These are phyloP conservation scores for Avena insularis DNA, from an alignment of 176 grass and related monocot species.

Conservation along the genomic window DNA sequence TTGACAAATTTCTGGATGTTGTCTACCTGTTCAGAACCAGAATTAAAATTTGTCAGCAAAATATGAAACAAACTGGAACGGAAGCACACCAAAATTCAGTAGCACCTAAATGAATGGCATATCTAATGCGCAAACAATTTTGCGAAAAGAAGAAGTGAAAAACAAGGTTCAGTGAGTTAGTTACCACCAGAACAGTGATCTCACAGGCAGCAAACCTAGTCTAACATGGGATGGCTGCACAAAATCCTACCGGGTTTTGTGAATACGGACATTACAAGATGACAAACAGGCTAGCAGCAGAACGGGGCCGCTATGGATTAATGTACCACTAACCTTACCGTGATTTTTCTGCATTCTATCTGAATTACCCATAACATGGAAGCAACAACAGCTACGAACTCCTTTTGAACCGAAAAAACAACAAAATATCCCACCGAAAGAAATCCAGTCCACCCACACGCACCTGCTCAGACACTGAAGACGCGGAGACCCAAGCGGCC, in stretches of 20 bases:
- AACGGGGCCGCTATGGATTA: neutral
- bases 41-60: neutral
- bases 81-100: neutral
- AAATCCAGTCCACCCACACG: neutral
- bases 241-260: neutral
- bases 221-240: neutral
- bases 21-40: neutral
- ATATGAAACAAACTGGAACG: neutral
- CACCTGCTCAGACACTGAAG: constrained; percentile 24
- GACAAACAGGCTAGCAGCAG: neutral
- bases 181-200: neutral
- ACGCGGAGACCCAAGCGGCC: constrained; percentile 25
- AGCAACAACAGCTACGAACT: neutral
- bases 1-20: neutral
- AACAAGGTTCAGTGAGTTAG: neutral
- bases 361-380: neutral
- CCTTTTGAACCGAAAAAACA: neutral
- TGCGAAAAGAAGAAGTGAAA: neutral
- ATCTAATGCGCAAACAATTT: neutral
- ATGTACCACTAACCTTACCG: neutral
- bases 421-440: neutral
- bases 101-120: neutral
- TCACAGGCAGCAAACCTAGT: neutral
- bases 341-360: neutral
- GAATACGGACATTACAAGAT: neutral